Evolutionary conservation across 352 stramenopile genomes (phyloP).

Genomic region (Phytopythium boreale): DNA sequence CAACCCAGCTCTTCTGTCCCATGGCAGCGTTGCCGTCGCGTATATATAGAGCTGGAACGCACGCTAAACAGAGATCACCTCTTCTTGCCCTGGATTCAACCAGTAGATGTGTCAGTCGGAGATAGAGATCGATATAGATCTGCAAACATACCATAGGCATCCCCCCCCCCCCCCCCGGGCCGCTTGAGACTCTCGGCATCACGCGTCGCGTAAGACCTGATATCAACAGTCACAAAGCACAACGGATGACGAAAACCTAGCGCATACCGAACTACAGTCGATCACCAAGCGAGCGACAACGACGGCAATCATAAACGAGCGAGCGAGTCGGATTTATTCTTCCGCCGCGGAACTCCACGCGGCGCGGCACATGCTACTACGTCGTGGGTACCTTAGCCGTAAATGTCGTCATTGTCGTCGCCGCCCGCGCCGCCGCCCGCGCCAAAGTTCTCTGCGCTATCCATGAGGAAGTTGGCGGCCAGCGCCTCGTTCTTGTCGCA

Average conservation of each 20-base stretch:
- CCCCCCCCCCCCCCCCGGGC: too few species aligned
- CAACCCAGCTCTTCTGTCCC: not conserved
- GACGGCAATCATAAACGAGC: not conserved
- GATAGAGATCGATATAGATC: not conserved
- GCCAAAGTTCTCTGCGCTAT: conserved; percentile 76
- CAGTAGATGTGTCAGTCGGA: not conserved
- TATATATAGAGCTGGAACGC: not conserved
- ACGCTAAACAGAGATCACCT: not conserved
- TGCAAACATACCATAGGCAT: not conserved
- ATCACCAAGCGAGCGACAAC: not conserved
- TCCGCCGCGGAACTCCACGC: conserved; percentile 1
- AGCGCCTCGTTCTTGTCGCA: conserved; percentile 99
- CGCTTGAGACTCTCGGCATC: too few species aligned
- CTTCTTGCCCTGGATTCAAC: not conserved
- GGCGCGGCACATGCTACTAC: conserved; percentile 1
- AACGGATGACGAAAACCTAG: not conserved
- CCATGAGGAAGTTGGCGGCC: conserved; percentile 98
- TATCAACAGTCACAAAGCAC: not conserved
- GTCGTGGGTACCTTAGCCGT: conserved; percentile 27
- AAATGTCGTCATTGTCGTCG: conserved; percentile 88
- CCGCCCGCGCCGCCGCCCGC: conserved; percentile 39
- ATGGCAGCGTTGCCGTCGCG: not conserved
- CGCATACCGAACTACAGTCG: too few species aligned
- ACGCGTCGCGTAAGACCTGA: not conserved
- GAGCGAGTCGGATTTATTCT: conserved; percentile 5